phyloP scores from a whole-genome alignment of 2,329 filamentous ascomycete genomes.

The Pseudogymnoascus sp. region DNA sequence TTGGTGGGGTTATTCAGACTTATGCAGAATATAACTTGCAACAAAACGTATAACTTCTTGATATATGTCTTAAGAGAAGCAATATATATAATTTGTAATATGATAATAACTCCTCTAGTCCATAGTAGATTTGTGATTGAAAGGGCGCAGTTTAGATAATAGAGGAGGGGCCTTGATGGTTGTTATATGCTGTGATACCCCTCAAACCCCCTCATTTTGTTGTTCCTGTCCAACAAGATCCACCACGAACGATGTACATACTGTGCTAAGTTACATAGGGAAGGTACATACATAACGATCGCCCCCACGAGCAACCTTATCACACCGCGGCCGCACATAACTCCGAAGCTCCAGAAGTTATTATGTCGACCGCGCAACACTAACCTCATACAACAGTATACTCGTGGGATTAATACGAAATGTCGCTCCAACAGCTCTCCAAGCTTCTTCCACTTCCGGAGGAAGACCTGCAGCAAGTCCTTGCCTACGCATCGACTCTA shows the following conservation, averaged over 20 bases:
- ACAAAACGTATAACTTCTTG: neutral
- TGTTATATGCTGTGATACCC: neutral
- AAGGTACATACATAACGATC: neutral
- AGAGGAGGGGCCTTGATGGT: neutral
- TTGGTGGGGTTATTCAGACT: neutral
- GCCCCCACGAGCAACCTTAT: neutral
- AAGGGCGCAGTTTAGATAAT: neutral
- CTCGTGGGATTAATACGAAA: constrained; percentile 10
- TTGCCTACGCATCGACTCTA: constrained; percentile 71
- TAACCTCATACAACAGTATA: neutral
- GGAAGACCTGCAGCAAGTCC: constrained; percentile 71
- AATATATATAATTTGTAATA: neutral
- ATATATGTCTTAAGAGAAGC: neutral
- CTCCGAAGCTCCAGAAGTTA: neutral
- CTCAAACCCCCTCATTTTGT: constrained; percentile 3
- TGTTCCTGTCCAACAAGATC: neutral
- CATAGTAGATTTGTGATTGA: neutral
- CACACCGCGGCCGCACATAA: neutral
- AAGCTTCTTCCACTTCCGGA: constrained; percentile 78
- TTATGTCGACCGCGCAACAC: neutral
- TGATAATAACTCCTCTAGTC: neutral
- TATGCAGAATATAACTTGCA: neutral
- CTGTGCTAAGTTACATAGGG: neutral
- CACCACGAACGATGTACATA: neutral
- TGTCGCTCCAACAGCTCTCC: constrained; percentile 59